Percentiles rank a stretch among this genome's conserved stretches.
Conservation (phyloP, 768 basidiomycete genomes). For the Leccinum aurantiacum region DNA sequence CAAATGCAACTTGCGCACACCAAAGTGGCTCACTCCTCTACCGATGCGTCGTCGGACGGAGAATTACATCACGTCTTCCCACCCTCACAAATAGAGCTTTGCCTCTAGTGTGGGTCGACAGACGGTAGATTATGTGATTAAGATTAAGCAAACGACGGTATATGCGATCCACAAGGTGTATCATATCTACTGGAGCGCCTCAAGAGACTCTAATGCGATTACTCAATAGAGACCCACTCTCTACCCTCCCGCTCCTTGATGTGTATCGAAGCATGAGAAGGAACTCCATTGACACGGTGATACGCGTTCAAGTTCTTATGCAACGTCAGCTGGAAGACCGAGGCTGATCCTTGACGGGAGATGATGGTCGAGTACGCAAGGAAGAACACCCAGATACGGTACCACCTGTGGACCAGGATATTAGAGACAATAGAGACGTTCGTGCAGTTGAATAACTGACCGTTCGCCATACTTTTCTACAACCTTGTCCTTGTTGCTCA, state of each 20-base stretch:
- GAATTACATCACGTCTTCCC: no score
- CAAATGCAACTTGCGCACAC: no score
- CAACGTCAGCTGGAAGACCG: conserved; percentile 95
- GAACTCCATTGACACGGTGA: conserved; percentile 85
- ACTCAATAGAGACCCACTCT: conserved; percentile 29
- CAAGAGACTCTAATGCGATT: conserved; percentile 1
- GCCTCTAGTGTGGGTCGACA: no score
- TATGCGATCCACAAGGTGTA: conserved; percentile 12
- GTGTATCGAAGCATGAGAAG: conserved; percentile 79
- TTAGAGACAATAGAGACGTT: neutral
- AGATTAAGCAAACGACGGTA: conserved; percentile 29
- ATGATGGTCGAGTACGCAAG: conserved; percentile 88
- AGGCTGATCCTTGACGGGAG: conserved; percentile 83
- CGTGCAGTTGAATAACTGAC: conserved; percentile 18
- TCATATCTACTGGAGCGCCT: conserved; percentile 11
- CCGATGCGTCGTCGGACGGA: no score
- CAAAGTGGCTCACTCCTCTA: no score
- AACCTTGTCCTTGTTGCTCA: conserved; percentile 88
- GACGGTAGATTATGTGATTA: conserved; percentile 12
- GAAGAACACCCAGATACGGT: conserved; percentile 96
- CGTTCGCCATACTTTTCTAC: conserved; percentile 86
- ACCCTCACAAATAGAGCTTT: no score
- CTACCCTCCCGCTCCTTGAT: conserved; percentile 41
- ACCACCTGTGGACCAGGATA: conserved; percentile 53
- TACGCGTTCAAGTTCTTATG: conserved; percentile 98